Percentiles rank a stretch among this genome's conserved stretches.
Evolutionary conservation across 1,139 yeast species (phyloP).

Genomic region (Taphrina confusa): DNA sequence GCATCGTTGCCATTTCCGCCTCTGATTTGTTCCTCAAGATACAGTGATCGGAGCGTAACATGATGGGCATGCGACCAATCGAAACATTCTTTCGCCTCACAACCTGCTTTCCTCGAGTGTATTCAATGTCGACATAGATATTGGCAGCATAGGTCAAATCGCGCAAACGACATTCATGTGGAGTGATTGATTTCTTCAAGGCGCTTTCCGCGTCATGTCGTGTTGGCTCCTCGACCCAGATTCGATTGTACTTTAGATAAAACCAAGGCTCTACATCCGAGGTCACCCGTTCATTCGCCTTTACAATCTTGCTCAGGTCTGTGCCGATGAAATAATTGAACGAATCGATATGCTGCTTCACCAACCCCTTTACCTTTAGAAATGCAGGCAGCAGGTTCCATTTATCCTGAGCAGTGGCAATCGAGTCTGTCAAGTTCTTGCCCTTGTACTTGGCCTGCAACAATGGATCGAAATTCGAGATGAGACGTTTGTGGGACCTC

Average conservation of each 20-base stretch:
- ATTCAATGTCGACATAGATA: constrained; percentile 93
- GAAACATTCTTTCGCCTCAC: constrained; percentile 87
- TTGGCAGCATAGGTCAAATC: constrained; percentile 97
- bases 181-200: constrained; percentile 57
- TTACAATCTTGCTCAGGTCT: constrained; percentile 85
- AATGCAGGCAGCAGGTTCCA: constrained; percentile 97
- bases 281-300: constrained; percentile 83
- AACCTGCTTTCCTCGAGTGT: constrained; percentile 89
- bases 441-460: constrained; percentile 83
- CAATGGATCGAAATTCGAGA: constrained; percentile 60
- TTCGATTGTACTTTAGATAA: constrained; percentile 85
- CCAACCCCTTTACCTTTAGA: constrained; percentile 90
- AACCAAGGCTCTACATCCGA: constrained; percentile 98
- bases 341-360: constrained; percentile 94
- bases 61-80: constrained; percentile 96
- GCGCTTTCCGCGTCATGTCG: constrained; percentile 57
- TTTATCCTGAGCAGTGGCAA: constrained; percentile 82
- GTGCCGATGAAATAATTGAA: constrained; percentile 93
- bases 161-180: constrained; percentile 94
- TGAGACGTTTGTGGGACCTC: constrained; percentile 7
- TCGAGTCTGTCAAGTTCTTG: constrained; percentile 78
- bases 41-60: constrained; percentile 92
- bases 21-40: constrained; percentile 77
- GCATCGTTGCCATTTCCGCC: constrained; percentile 77
- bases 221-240: constrained; percentile 66